These are phyloP conservation scores for Calendula officinalis DNA, from an alignment of 129 eudicot genomes.

Conservation along the genomic window DNA sequence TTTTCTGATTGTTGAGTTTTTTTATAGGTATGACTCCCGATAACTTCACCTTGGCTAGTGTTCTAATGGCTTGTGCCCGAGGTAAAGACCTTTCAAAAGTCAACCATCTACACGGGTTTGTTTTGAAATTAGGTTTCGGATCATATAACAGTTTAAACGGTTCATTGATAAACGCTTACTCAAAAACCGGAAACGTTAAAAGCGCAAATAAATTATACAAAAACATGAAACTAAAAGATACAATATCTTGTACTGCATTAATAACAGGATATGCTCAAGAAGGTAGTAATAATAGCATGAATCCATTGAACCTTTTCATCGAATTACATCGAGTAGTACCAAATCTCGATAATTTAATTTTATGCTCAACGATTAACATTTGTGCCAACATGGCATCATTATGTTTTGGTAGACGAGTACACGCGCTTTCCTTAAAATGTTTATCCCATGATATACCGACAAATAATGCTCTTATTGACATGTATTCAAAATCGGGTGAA, in stretches of 20 bases:
- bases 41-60: constrained; percentile 55
- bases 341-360: constrained; percentile 41
- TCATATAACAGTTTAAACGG: constrained; percentile 46
- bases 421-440: constrained; percentile 47
- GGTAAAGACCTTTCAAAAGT: constrained; percentile 31
- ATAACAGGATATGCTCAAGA: constrained; percentile 59
- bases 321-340: constrained; percentile 37
- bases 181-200: constrained; percentile 48
- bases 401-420: constrained; percentile 57
- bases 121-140: constrained; percentile 48
- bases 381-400: constrained; percentile 58
- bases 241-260: constrained; percentile 61
- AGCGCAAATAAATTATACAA: constrained; percentile 45
- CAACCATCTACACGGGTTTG: constrained; percentile 44
- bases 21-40: constrained; percentile 57
- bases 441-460: constrained; percentile 45
- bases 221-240: constrained; percentile 43
- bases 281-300: constrained; percentile 29
- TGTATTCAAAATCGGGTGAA: constrained; percentile 79
- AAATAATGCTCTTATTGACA: constrained; percentile 65
- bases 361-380: constrained; percentile 66
- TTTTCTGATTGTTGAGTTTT: not conserved
- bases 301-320: constrained; percentile 49
- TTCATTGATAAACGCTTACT: constrained; percentile 61
- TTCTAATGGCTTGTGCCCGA: constrained; percentile 40